These are phyloP conservation scores for Xylona heveae DNA, from an alignment of 495 filamentous ascomycete genomes.

Conservation along the genomic window DNA sequence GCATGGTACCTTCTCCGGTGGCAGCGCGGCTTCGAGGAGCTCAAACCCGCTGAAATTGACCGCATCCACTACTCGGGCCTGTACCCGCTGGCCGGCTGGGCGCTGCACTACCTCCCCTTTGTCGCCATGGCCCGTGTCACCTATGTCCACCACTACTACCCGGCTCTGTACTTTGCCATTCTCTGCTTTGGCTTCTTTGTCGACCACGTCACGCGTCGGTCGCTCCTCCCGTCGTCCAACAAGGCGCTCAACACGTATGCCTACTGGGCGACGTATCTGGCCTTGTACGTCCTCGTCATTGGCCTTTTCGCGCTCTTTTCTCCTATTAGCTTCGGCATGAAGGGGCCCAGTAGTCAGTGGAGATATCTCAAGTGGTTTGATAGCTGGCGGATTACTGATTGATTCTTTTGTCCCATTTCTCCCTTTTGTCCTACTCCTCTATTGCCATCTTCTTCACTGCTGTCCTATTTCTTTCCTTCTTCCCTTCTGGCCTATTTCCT, in stretches of 20 bases:
- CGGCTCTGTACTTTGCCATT: conserved; percentile 95
- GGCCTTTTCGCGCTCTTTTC: conserved; percentile 76
- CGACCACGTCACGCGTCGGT: conserved; percentile 60
- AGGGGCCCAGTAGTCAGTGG: conserved; percentile 63
- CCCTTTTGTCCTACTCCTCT: background rate
- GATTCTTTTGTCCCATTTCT: conserved; percentile 6
- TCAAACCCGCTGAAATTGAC: conserved; percentile 59
- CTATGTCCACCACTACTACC: conserved; percentile 98
- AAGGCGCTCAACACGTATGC: too few species aligned
- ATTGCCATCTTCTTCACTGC: conserved; percentile 1
- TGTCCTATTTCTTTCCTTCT: too few species aligned
- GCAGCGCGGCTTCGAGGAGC: conserved; percentile 84
- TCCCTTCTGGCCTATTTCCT: too few species aligned
- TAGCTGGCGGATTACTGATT: conserved; percentile 42
- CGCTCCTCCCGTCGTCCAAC: conserved; percentile 32
- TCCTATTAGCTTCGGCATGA: conserved; percentile 95
- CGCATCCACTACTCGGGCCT: conserved; percentile 85
- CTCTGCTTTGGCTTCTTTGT: conserved; percentile 70
- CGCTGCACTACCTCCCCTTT: conserved; percentile 90
- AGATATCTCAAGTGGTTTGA: conserved; percentile 82
- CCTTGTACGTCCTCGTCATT: conserved; percentile 50
- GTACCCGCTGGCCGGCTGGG: conserved; percentile 85
- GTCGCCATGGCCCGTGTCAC: conserved; percentile 95
- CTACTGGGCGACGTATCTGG: conserved; percentile 40
- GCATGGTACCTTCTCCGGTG: conserved; percentile 81